Evolutionary conservation across 495 filamentous ascomycete genomes (phyloP), one percentile per base, ranked within the genome.

Genomic region (Penicillium malachiteum): DNA sequence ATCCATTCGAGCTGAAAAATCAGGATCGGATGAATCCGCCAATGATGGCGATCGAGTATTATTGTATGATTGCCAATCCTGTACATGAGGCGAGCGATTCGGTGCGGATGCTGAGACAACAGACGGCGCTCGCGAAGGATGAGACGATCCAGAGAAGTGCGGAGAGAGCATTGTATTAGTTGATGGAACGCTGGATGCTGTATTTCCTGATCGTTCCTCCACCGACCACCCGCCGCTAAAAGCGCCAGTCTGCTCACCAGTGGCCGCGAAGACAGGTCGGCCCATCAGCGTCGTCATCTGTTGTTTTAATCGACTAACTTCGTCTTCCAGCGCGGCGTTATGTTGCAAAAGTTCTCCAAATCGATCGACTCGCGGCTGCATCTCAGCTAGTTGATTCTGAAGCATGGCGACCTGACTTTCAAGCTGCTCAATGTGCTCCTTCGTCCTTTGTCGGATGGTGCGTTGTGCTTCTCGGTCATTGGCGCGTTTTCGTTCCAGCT

Each of bases 381-480:
- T 75, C 50, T 82, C 79, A 7, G 69, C 70, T 8, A 85, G 71
- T 55, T 78, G 74, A 16, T 67, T 64, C 60, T 84, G 78, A 9
- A 85, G 69, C 13, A 37, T 9, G 8, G 71, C 65, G 7, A 85
- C 76, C 49, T 79, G 72, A 31, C 68, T 62, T 63, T 86, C 79
- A 10, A 86, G 72, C 13, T 64, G 66, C 40, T 85, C 82, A 53
- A 85, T 84, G 59, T 81, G 80, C 48, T 81, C 79, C 49, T 80
- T 84, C 31, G 80, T 84, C 45, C 82, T 68, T 55, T 82, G 79
- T 16, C 82, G 79, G 55, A 84, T 86, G n/a, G 79, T 81, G 54
- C 82, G 73, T 57, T 86, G 83, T 31, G 83, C 82, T 60, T 86
- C 83, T 43, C 83, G 80, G 57, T 86, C 83, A 64, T 84, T 84